These are phyloP conservation scores for Magnusiomyces starmeri DNA, from an alignment of 1,139 yeast genomes.

Conservation along the genomic window DNA sequence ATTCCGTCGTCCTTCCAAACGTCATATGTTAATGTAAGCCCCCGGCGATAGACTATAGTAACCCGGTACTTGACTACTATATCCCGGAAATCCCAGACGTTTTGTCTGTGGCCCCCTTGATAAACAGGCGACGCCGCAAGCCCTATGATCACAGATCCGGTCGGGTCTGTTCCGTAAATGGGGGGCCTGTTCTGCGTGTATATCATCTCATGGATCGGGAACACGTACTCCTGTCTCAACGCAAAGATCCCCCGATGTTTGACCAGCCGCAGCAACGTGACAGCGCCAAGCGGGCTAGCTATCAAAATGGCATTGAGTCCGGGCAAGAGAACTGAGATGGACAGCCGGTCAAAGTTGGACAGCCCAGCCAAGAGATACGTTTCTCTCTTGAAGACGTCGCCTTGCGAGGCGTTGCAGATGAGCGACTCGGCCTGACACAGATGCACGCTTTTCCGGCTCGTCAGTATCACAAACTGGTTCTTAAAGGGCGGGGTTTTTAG, in stretches of 20 bases:
- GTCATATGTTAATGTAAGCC: constrained; percentile 20
- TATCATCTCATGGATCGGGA: constrained; percentile 29
- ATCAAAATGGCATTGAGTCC: not conserved
- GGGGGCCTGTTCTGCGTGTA: constrained; percentile 12
- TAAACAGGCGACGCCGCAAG: constrained; percentile 20
- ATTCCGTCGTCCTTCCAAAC: constrained; percentile 7
- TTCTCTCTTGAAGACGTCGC: constrained; percentile 40
- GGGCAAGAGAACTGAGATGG: not conserved
- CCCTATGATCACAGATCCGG: constrained; percentile 21
- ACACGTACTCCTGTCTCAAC: constrained; percentile 53
- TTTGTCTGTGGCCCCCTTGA: constrained; percentile 11
- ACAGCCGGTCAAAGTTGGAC: constrained; percentile 37
- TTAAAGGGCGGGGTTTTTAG: constrained; percentile 40
- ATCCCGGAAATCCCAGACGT: constrained; percentile 11
- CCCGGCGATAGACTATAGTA: constrained; percentile 19
- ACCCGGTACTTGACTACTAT: constrained; percentile 12
- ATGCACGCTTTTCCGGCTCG: constrained; percentile 24
- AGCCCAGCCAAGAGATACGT: constrained; percentile 31
- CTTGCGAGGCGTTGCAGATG: constrained; percentile 46
- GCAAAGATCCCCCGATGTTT: constrained; percentile 48
- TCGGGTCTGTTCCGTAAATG: constrained; percentile 6
- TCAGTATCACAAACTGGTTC: constrained; percentile 44
- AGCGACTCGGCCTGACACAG: constrained; percentile 46
- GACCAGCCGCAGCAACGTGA: not conserved
- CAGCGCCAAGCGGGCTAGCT: not conserved